A percentile compares a stretch with the other conserved stretches of the same genome.
Evolutionary conservation across 129 eudicot species (phyloP).

Genomic region (Flaveria ramosissima): DNA sequence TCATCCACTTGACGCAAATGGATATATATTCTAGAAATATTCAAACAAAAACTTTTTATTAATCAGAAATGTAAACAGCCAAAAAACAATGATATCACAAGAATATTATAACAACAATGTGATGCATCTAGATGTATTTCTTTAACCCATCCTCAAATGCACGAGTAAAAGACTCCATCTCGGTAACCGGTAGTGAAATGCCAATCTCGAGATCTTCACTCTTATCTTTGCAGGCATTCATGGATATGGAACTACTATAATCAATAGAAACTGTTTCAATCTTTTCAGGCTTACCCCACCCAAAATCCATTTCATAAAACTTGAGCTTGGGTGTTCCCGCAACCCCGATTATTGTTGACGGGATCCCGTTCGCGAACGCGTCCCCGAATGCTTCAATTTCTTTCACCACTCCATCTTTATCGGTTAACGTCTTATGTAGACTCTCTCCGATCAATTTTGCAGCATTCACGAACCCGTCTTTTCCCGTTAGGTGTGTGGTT

Average conservation of each 20-base stretch:
- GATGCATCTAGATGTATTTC: background rate
- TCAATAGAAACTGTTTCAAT: slow-evolving; percentile 13
- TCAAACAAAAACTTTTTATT: too few relatives aligned
- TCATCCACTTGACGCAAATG: too few relatives aligned
- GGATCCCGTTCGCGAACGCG: background rate
- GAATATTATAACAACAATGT: background rate
- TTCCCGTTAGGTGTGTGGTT: background rate
- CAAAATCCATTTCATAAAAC: slow-evolving; percentile 23
- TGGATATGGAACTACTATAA: slow-evolving; percentile 9
- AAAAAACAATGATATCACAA: background rate
- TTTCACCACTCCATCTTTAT: slow-evolving; percentile 21
- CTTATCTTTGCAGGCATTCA: slow-evolving; percentile 6
- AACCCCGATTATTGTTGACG: background rate
- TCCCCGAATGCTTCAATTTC: background rate
- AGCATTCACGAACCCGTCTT: slow-evolving; percentile 21
- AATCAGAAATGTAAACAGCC: too few relatives aligned
- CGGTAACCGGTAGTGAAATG: slow-evolving; percentile 20
- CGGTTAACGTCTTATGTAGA: slow-evolving; percentile 14
- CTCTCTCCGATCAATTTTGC: slow-evolving; percentile 15
- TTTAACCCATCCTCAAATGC: slow-evolving; percentile 31
- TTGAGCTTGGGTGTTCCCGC: slow-evolving; percentile 21
- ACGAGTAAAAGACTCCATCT: slow-evolving; percentile 33
- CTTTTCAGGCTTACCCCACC: slow-evolving; percentile 25
- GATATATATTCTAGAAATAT: too few relatives aligned
- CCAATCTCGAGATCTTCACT: slow-evolving; percentile 40